Conservation (phyloP, 2,329 filamentous ascomycete species). For the Thelonectria rubi region DNA sequence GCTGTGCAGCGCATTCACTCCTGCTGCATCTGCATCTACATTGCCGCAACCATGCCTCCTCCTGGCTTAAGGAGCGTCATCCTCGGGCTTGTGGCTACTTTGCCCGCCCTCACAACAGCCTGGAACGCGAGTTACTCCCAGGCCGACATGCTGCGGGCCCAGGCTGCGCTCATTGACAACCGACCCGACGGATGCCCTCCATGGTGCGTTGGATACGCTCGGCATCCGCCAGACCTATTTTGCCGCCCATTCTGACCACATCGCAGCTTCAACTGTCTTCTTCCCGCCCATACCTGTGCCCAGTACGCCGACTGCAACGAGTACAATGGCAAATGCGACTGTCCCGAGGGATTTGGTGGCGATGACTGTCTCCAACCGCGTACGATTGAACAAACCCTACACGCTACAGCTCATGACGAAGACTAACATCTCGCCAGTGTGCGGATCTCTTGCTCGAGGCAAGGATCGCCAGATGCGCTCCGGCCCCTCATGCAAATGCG, state of each 20-base stretch:
- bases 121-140: slow-evolving; percentile 67
- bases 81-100: slow-evolving; percentile 50
- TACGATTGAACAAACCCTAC: slow-evolving; percentile 49
- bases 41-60: slow-evolving; percentile 52
- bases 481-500: slow-evolving; percentile 80
- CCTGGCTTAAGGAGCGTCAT: slow-evolving; percentile 50
- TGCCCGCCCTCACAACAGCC: slow-evolving; percentile 53
- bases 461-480: slow-evolving; percentile 79
- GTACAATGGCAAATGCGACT: slow-evolving; percentile 91
- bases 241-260: slow-evolving; percentile 23
- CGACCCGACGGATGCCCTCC: slow-evolving; percentile 82
- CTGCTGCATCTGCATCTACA: slow-evolving; percentile 30
- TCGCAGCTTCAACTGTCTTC: slow-evolving; percentile 92
- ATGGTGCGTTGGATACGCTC: slow-evolving; percentile 59
- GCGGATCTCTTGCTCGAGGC: slow-evolving; percentile 86
- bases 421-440: slow-evolving; percentile 62
- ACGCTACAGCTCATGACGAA: background rate
- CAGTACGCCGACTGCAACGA: slow-evolving; percentile 91
- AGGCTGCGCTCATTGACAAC: slow-evolving; percentile 76
- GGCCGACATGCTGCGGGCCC: slow-evolving; percentile 68
- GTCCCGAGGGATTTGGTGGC: slow-evolving; percentile 90
- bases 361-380: slow-evolving; percentile 89
- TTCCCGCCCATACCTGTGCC: slow-evolving; percentile 89
- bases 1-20: slow-evolving; percentile 4
- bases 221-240: background rate